Evolutionary conservation across 306 rosid species (phyloP).

Genomic region (Acmispon strigosus): DNA sequence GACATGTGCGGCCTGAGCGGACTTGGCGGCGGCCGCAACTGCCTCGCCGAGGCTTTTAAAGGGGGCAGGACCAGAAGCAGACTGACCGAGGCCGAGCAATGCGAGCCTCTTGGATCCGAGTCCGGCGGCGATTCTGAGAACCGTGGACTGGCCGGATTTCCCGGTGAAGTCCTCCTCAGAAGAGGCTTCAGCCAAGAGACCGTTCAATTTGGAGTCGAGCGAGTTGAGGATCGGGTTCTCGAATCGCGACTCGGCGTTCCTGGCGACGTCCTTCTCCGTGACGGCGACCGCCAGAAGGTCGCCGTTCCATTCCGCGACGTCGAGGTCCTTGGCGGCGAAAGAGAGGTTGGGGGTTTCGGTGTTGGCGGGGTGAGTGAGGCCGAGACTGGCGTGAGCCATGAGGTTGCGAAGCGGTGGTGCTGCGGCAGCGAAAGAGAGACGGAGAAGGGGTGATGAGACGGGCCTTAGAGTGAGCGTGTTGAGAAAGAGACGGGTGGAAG

Average conservation of each 20-base stretch:
- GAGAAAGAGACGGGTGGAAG: slow-evolving; percentile 33
- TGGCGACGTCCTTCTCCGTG: slow-evolving; percentile 62
- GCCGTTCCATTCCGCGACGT: slow-evolving; percentile 78
- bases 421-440: slow-evolving; percentile 22
- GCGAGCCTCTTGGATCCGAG: slow-evolving; percentile 67
- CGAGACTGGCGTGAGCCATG: slow-evolving; percentile 80
- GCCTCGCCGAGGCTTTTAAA: slow-evolving; percentile 72
- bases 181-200: slow-evolving; percentile 67
- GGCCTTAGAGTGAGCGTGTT: slow-evolving; percentile 18
- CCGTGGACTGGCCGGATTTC: slow-evolving; percentile 65
- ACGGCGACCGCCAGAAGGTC: slow-evolving; percentile 79
- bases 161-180: slow-evolving; percentile 82
- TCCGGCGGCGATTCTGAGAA: slow-evolving; percentile 65
- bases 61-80: slow-evolving; percentile 35
- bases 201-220: slow-evolving; percentile 62
- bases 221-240: slow-evolving; percentile 54
- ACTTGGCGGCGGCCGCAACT: slow-evolving; percentile 62
- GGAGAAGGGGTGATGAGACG: not conserved
- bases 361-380: slow-evolving; percentile 65
- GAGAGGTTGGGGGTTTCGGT: slow-evolving; percentile 50
- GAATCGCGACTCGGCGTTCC: slow-evolving; percentile 53
- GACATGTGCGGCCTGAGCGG: slow-evolving; percentile 57
- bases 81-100: slow-evolving; percentile 66
- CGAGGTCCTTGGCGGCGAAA: slow-evolving; percentile 65
- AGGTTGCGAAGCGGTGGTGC: slow-evolving; percentile 27